Evolutionary conservation across 768 basidiomycete genomes (phyloP), one percentile per base, ranked within the genome.

Genomic region (Lentinula lateritia): DNA sequence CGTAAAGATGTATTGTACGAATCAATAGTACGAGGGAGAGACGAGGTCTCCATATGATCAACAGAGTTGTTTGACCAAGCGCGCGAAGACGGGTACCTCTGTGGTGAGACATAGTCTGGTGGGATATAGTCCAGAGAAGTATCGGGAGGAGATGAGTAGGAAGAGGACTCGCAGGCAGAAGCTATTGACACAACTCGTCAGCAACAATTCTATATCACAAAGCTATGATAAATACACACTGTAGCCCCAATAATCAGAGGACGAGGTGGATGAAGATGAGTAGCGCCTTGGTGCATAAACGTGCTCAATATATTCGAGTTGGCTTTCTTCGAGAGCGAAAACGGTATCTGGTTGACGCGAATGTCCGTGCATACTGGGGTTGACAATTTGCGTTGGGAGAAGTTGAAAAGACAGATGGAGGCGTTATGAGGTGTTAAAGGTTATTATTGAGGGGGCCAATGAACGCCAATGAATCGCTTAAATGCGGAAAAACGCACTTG

Each of bases 241-340:
- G 41, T 60, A 50, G 23, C 48, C 20, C 58, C 58, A 60, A 50
- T 60, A 50, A 28, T 60, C n/a, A 12, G 58, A 50, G 35, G 58
- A 50, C 16, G 43, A 58, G 41, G 12, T 5, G 9, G 53, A 54
- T 2, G 56, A 16, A 45, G 28, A 32, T 6, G 36, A 32, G 28
- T 56, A 56, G 38, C 20, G 13, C 41, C 54, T 34, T 20, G 15
- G 20, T n/a, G 6, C n/a, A 43, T 56, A 23, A 1, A 28, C 6
- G 23, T 58, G 39, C 15, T 13, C 39, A 23, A 23, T 15, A 20
- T 16, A 16, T 42, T 58, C 38, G 6, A 56, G 18, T 12, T 42
- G 56, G 9, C 28, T 34, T 46, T 20, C 28, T 20, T 43, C 36
- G 2, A 46, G 45, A 1, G 18, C 28, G 42, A 43, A n/a, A 9